These are phyloP conservation scores for Lasiosphaeria hispida DNA, from an alignment of 495 filamentous ascomycete genomes.

Conservation along the genomic window DNA sequence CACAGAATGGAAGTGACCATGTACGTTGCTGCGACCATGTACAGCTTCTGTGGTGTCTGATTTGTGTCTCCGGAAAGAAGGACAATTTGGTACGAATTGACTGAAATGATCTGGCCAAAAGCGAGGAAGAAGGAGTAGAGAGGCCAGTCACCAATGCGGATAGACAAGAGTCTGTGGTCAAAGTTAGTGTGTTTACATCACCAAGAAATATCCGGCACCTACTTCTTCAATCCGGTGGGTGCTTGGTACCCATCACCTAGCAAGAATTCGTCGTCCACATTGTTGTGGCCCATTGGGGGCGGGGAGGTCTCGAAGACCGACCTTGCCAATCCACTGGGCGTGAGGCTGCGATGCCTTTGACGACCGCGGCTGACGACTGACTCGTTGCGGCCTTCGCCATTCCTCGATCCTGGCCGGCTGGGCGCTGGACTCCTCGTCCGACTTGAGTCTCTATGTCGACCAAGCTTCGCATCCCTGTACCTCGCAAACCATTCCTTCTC, in stretches of 20 bases:
- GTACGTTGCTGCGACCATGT: slow-evolving; percentile 62
- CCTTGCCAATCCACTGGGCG: slow-evolving; percentile 28
- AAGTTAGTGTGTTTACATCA: slow-evolving; percentile 18
- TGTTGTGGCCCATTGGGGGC: slow-evolving; percentile 8
- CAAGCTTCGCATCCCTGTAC: slow-evolving; percentile 59
- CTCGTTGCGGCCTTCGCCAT: slow-evolving; percentile 22
- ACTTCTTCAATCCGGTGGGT: slow-evolving; percentile 61
- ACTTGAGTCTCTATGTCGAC: slow-evolving; percentile 24
- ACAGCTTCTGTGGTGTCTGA: slow-evolving; percentile 59
- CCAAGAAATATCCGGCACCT: slow-evolving; percentile 29
- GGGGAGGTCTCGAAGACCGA: slow-evolving; percentile 33
- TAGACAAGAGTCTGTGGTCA: slow-evolving; percentile 30
- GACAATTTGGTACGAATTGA: slow-evolving; percentile 68
- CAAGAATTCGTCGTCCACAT: slow-evolving; percentile 53
- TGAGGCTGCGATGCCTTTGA: slow-evolving; percentile 31
- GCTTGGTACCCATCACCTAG: slow-evolving; percentile 64
- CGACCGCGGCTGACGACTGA: slow-evolving; percentile 32
- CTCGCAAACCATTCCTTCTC: slow-evolving; percentile 65
- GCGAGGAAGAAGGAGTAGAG: slow-evolving; percentile 69
- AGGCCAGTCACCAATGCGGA: slow-evolving; percentile 61
- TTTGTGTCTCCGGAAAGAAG: slow-evolving; percentile 60
- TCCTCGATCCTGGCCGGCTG: slow-evolving; percentile 28
- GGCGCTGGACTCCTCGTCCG: slow-evolving; percentile 14
- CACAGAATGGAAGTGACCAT: slow-evolving; percentile 58
- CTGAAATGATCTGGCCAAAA: slow-evolving; percentile 64